Conservation (phyloP, 2,329 filamentous ascomycete species). For the Chrysoporthe puriensis region DNA sequence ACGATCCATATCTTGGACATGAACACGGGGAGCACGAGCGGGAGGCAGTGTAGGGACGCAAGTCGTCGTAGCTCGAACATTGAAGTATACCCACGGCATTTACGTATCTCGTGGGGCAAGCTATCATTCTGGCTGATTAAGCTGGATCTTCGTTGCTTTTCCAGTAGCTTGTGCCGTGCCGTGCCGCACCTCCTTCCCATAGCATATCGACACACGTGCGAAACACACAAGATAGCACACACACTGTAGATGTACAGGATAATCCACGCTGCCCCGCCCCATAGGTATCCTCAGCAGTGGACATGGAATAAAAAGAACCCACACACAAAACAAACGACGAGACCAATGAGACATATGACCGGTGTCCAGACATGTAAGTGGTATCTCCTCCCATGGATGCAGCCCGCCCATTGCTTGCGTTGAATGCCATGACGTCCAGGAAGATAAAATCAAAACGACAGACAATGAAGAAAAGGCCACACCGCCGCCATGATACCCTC, state of each 20-base stretch:
- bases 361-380: conserved; percentile 18
- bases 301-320: background rate
- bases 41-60: no score
- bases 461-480: conserved; percentile 3
- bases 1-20: no score
- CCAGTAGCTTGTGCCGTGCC: conserved; percentile 5
- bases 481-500: conserved; percentile 17
- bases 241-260: conserved; percentile 1
- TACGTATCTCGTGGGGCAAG: background rate
- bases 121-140: conserved; percentile 3
- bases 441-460: conserved; percentile 2
- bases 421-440: conserved; percentile 13
- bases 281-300: background rate
- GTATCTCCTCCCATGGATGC: conserved; percentile 28
- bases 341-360: background rate
- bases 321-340: background rate
- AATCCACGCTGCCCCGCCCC: background rate
- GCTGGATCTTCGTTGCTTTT: conserved; percentile 14
- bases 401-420: conserved; percentile 21
- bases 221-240: background rate
- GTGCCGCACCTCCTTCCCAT: background rate
- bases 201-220: conserved; percentile 13
- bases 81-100: background rate
- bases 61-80: background rate
- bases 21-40: no score